Conservation (phyloP, 2,329 filamentous ascomycete species). For the Myriosclerotinia curreyana region DNA sequence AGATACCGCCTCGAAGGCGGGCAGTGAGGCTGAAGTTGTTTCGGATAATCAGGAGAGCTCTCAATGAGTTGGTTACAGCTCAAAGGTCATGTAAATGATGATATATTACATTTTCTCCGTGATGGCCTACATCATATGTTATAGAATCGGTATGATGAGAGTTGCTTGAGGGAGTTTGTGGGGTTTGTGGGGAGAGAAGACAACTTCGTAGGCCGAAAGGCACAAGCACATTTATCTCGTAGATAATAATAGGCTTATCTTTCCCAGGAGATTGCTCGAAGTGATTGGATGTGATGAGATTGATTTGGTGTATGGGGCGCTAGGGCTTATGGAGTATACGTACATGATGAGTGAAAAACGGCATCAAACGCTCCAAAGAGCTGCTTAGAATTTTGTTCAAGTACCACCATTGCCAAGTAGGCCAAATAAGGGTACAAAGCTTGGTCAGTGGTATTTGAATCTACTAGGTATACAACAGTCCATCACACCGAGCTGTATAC, state of each 20-base stretch:
- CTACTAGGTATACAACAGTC: no score
- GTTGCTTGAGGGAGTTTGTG: background rate
- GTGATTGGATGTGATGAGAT: conserved; percentile 9
- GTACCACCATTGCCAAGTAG: conserved; percentile 3
- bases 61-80: background rate
- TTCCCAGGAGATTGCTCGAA: conserved; percentile 10
- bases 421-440: background rate
- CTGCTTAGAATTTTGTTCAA: background rate
- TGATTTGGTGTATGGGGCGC: conserved; percentile 17
- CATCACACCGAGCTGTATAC: background rate
- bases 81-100: conserved; percentile 5
- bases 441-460: background rate
- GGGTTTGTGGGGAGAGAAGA: background rate
- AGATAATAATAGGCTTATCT: conserved; percentile 16
- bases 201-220: background rate
- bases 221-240: conserved; percentile 19
- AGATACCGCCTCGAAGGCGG: background rate
- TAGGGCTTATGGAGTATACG: conserved; percentile 10
- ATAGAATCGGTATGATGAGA: background rate
- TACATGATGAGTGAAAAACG: background rate
- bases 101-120: background rate
- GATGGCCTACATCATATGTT: conserved; percentile 8
- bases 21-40: conserved; percentile 14
- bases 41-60: background rate
- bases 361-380: background rate